Conservation (phyloP, 345 rosid genomes). For the Sisymbrium irio region DNA sequence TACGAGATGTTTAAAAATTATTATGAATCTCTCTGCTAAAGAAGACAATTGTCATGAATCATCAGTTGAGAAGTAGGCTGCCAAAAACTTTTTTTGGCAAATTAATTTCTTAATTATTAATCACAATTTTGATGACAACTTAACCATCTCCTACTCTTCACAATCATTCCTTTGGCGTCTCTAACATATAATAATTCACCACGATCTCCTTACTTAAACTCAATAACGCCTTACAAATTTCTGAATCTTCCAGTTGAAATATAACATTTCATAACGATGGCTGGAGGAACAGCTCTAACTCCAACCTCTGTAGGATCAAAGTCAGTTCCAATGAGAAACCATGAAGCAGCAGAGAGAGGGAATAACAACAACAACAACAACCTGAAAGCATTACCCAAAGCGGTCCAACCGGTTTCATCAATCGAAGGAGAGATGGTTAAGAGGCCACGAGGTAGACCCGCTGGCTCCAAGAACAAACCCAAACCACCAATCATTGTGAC, state of each 20-base stretch:
- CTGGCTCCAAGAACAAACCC: constrained; percentile 94
- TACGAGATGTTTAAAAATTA: constrained; percentile 11
- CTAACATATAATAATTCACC: constrained; percentile 44
- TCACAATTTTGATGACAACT: constrained; percentile 57
- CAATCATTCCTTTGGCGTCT: constrained; percentile 67
- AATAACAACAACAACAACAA: constrained; percentile 35
- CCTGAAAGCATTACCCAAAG: constrained; percentile 47
- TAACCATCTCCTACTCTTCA: constrained; percentile 72
- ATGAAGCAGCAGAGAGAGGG: constrained; percentile 42
- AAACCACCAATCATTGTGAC: constrained; percentile 92
- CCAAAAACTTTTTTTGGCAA: constrained; percentile 12
- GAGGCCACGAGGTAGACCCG: constrained; percentile 88
- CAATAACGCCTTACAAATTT: constrained; percentile 23
- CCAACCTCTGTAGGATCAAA: constrained; percentile 45
- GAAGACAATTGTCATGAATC: constrained; percentile 59
- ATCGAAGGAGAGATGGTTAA: constrained; percentile 52
- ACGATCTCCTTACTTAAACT: constrained; percentile 54
- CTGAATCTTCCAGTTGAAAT: constrained; percentile 17
- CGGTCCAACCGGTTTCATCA: constrained; percentile 53
- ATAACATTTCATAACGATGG: constrained; percentile 42
- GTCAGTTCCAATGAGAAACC: constrained; percentile 45
- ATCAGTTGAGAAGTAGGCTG: constrained; percentile 64
- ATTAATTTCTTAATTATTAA: constrained; percentile 26
- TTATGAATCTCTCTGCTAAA: constrained; percentile 34
- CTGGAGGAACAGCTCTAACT: constrained; percentile 49